Conservation (phyloP, 2,329 filamentous ascomycete species). For the Fusarium dlaminii region DNA sequence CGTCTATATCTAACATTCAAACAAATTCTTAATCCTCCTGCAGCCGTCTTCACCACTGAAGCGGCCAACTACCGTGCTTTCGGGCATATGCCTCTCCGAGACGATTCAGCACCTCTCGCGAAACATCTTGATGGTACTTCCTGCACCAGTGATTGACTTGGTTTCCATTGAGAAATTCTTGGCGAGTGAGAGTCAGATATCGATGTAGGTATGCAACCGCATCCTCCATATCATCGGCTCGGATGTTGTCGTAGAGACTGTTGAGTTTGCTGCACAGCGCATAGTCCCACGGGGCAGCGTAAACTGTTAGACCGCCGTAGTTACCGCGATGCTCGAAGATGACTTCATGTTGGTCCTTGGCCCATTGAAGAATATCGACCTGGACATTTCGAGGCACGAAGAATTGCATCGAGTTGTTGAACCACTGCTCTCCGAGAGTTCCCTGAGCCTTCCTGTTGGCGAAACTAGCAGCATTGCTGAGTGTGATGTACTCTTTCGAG, state of each 20-base stretch:
- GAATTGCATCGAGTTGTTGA: conserved; percentile 38
- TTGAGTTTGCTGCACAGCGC: conserved; percentile 36
- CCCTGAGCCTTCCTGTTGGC: conserved; percentile 27
- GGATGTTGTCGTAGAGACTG: conserved; percentile 27
- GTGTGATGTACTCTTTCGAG: conserved; percentile 10
- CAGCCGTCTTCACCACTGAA: conserved; percentile 10
- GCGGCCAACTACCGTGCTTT: conserved; percentile 19
- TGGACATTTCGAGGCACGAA: conserved; percentile 28
- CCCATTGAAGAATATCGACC: conserved; percentile 12
- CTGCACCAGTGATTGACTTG: conserved; percentile 25
- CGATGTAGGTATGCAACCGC: conserved; percentile 32
- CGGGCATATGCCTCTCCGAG: conserved; percentile 18
- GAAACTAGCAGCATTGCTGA: conserved; percentile 31
- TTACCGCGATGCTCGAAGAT: conserved; percentile 30
- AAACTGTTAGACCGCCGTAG: conserved; percentile 26
- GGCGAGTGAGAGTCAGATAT: conserved; percentile 4
- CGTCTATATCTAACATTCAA: conserved; percentile 6
- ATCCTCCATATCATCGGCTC: conserved; percentile 33
- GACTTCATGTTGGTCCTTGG: conserved; percentile 21
- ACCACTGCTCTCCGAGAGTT: conserved; percentile 33
- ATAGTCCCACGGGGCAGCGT: conserved; percentile 35
- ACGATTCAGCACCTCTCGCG: conserved; percentile 9
- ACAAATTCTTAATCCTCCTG: background rate
- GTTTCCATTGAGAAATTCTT: conserved; percentile 3
- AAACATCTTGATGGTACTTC: conserved; percentile 28